Percentiles rank a stretch among this genome's conserved stretches.
Evolutionary conservation across 2,329 filamentous ascomycete species (phyloP).

Genomic region (Fusarium nisikadoi): DNA sequence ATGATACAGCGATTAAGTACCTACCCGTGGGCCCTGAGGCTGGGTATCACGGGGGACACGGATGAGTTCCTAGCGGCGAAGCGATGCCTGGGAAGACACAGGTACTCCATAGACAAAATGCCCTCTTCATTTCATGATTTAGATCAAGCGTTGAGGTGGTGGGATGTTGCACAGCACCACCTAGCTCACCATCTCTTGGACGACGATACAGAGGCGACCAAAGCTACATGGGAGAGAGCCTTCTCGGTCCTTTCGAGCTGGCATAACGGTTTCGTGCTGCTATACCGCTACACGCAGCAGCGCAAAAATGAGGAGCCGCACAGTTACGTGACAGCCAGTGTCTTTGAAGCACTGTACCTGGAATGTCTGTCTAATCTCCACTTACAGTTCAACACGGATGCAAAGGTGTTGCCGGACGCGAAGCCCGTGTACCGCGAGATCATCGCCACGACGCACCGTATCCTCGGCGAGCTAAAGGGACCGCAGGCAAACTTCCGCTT

Average conservation of each 20-base stretch:
- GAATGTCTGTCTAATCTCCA: slow-evolving; percentile 32
- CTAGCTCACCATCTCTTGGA: slow-evolving; percentile 7
- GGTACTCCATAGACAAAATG: slow-evolving; percentile 23
- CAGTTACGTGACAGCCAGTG: slow-evolving; percentile 27
- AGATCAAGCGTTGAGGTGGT: slow-evolving; percentile 30
- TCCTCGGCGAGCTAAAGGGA: slow-evolving; percentile 9
- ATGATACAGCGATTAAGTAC: slow-evolving; percentile 38
- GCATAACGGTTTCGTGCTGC: slow-evolving; percentile 29
- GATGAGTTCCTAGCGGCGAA: not conserved
- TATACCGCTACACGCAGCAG: slow-evolving; percentile 21
- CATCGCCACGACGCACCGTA: slow-evolving; percentile 11
- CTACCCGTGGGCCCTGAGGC: slow-evolving; percentile 33
- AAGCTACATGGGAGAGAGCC: slow-evolving; percentile 16
- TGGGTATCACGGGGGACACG: slow-evolving; percentile 12
- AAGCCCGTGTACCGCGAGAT: slow-evolving; percentile 35
- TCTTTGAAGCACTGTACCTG: slow-evolving; percentile 34
- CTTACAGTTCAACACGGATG: slow-evolving; percentile 1
- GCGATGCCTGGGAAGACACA: slow-evolving; percentile 10
- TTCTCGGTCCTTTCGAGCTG: slow-evolving; percentile 18
- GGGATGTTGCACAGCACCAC: slow-evolving; percentile 33
- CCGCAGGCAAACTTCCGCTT: not conserved
- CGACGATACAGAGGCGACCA: not conserved
- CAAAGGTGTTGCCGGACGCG: slow-evolving; percentile 29
- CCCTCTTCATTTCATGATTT: slow-evolving; percentile 32
- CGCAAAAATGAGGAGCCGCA: slow-evolving; percentile 10